Evolutionary conservation across 306 rosid species (phyloP), one percentile per base, ranked within the genome.

Genomic region (Quercus mongolica): DNA sequence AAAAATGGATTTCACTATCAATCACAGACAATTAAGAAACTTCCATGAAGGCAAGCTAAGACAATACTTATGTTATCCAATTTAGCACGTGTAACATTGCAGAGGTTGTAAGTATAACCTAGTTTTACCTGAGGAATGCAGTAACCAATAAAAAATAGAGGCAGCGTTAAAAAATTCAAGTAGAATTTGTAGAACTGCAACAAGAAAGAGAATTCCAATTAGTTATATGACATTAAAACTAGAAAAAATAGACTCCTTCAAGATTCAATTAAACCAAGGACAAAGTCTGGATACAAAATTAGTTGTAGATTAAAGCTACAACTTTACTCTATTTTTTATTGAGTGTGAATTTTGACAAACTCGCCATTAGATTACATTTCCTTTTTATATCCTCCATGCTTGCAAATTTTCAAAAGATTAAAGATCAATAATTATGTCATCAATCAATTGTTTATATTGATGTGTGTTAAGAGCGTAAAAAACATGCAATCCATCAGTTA

Each of bases 81-180:
- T 25, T 78, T 68, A 33, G 51, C 56, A 28, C 56, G 59, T 56
- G 58, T 73, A 73, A 71, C 21, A 63, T 62, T 67, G 75, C 77
- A 76, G 55, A 79, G 57, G 23, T 70, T 57, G 33, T 15, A 28
- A 75, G 79, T 25, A 4, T 54, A 75, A 46, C 56, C 4, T 38
- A 59, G 46, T 76, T 75, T 74, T 91, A 95, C 99, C 98, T 95
- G 95, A 69, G 99, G 99, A 81, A 95, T 69, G 87, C 84, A 82
- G 82, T 81, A 90, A 76, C 83, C 87, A 75, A 73, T 71, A 62
- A 76, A 72, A 79, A 75, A 72, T 23, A 92, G 30, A 58, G 96
- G 93, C 69, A 92, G 17, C 0, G 99, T 85, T 71, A 95, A 80
- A 80, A 89, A 52, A 78, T 93, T 74, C 91, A 92, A 78, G 77